Evolutionary conservation across 768 basidiomycete genomes (phyloP), one percentile per base, ranked within the genome.

Genomic region (Suillus subaureus): DNA sequence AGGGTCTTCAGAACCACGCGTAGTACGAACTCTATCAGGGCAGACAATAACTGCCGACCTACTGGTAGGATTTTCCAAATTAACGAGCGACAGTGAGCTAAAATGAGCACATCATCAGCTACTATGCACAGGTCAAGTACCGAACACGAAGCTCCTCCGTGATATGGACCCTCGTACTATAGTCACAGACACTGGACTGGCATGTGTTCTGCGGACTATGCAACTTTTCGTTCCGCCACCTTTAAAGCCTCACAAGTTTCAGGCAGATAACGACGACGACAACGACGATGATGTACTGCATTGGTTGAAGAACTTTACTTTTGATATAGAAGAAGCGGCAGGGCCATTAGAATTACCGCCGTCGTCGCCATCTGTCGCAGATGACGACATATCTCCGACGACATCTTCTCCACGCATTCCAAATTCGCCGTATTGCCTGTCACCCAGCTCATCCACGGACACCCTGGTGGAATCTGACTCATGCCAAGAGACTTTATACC

Each of bases 51-150:
- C 75, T 21, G 86, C 84, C 0, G 85, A 88, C 68, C 74, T 87
- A 4, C 71, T 88, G 26, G 87, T 88, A 66, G 31, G 31, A 31
- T 67, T 28, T 39, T 56, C 39, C 35, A 28, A 11, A n/a, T 65
- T 31, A n/a, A n/a, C 40, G 49, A 61, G 15, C 35, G 26, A 28
- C 26, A 51, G 4, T 42, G 18, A 51, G 9, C 45, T 35, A 37
- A 67, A n/a, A 16, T 33, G 37, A 43, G 42, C 35, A 18, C 18
- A 1, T 51, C 51, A 23, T 52, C 47, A 87, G 86, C 81, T 89
- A 12, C 75, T 87, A 1, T 88, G 88, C 68, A 88, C 87, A 0
- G 88, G 88, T 9, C 88, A 89, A 72, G 75, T 70, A 8, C 87
- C 87, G 21, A 88, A 89, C 70, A 86, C 87, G 0, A 71, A 69